Conservation (phyloP, 2,329 filamentous ascomycete species). For the Botrytis fragariae region DNA sequence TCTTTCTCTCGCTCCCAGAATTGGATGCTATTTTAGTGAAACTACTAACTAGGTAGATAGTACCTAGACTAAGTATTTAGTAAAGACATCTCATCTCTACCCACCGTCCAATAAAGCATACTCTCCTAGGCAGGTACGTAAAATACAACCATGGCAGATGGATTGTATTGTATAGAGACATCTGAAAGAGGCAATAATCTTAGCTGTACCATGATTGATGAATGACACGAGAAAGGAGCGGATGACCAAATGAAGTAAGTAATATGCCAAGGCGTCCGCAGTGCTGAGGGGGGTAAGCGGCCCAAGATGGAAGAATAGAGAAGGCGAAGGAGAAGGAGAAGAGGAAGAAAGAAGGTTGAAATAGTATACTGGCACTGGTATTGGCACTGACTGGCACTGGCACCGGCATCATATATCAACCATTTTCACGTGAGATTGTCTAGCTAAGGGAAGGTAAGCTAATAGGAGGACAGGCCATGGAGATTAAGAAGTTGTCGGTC, state of each 20-base stretch:
- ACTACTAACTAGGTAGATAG: not conserved
- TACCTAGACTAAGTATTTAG: not conserved
- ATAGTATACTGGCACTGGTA: no score
- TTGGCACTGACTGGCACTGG: not conserved
- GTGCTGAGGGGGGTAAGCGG: not conserved
- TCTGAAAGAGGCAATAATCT: not conserved
- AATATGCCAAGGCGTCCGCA: conserved; percentile 4
- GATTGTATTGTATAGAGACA: not conserved
- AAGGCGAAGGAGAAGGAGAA: no score
- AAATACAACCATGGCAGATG: not conserved
- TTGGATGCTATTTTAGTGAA: not conserved
- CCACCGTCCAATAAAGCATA: not conserved
- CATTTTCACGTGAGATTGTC: not conserved
- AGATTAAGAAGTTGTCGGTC: not conserved
- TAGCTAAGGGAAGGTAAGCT: not conserved
- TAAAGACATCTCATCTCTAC: not conserved
- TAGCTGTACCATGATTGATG: not conserved
- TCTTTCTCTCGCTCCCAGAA: not conserved
- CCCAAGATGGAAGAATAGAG: not conserved
- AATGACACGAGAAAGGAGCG: not conserved
- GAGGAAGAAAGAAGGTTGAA: not conserved
- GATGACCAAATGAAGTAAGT: not conserved
- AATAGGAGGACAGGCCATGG: not conserved
- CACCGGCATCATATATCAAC: not conserved
- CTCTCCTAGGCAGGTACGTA: not conserved